Base-by-base conservation (phyloP, 441 rosid genomes). In the Croton laevigatus region DNA sequence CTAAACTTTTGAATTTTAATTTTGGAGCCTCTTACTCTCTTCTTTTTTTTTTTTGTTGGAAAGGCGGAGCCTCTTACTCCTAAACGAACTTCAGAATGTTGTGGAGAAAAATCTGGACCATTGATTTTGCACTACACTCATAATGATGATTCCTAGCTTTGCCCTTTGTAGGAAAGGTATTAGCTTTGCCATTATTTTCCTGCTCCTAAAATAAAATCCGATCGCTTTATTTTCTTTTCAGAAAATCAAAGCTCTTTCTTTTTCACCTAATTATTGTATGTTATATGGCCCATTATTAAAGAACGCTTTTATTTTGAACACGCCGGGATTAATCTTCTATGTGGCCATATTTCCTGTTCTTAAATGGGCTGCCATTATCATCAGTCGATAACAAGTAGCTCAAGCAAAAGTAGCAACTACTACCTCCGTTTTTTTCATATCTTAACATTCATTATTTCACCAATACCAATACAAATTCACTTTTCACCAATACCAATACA, bases 1-100 rank as follows among this genome's bases (percentile, higher is more conserved):
- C 38, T 65, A 59, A 11, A 10, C 69, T 5, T 80, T 81, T 68
- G 71, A 81, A 73, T 62, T 81, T 40, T 65, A 66, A 62, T 22
- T 65, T 60, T 64, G 66, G 66, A 55, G 57, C 67, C 53, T 36
- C 16, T 3, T 16, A 36, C 14, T 34, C 14, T 27, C n/a, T n/a
- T n/a, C n/a, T n/a, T n/a, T n/a, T n/a, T n/a, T n/a, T n/a, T n/a
- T n/a, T n/a, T n/a, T n/a, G n/a, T n/a, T n/a, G n/a, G n/a, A n/a
- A n/a, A n/a, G n/a, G n/a, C n/a, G 66, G 66, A 55, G 57, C 67
- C 53, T 36, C 16, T 3, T 16, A 36, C 14, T 34, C 14, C 16
- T 16, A 19, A 68, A 55, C 7, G 2, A 52, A 8, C 63, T 36
- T 62, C 20, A 23, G 46, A 46, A 34, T 65, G 17, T 23, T 11